Conservation (phyloP, 75 land plant genomes). For the Cunninghamia lanceolata region DNA sequence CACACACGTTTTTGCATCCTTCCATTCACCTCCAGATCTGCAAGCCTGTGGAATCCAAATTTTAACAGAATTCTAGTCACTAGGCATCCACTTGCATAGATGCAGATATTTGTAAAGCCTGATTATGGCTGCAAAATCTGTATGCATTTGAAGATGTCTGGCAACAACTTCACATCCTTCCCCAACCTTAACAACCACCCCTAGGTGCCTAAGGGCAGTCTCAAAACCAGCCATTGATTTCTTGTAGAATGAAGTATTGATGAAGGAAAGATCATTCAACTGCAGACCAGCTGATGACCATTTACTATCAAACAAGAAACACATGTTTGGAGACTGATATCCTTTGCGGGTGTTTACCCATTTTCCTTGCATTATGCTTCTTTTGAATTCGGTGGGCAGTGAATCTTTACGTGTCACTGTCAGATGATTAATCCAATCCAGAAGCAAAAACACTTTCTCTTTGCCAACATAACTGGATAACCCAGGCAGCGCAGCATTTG, state of each 20-base stretch:
- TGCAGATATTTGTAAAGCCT: slow-evolving; percentile 34
- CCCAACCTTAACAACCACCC: slow-evolving; percentile 40
- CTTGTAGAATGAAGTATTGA: too few relatives aligned
- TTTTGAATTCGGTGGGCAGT: too few relatives aligned
- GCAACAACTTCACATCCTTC: slow-evolving; percentile 43
- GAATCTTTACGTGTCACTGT: too few relatives aligned
- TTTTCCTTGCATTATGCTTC: too few relatives aligned
- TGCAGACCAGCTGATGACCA: too few relatives aligned
- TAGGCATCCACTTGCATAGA: slow-evolving; percentile 20
- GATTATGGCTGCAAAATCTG: slow-evolving; percentile 18
- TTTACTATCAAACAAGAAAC: too few relatives aligned
- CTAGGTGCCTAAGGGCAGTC: too few relatives aligned
- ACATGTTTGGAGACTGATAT: too few relatives aligned
- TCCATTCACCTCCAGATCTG: slow-evolving; percentile 32
- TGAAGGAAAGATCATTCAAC: background rate
- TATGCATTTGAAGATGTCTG: slow-evolving; percentile 18
- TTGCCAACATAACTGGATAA: slow-evolving; percentile 21
- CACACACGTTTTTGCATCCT: slow-evolving; percentile 26
- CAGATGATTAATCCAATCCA: too few relatives aligned
- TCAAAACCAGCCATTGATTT: too few relatives aligned
- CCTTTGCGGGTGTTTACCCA: too few relatives aligned
- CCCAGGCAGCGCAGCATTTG: slow-evolving; percentile 23
- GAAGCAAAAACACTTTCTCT: slow-evolving; percentile 31
- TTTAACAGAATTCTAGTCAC: background rate
- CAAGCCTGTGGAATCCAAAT: slow-evolving; percentile 50